Conservation (phyloP, 108 stramenopile genomes). For the Schizochytrium sp. region DNA sequence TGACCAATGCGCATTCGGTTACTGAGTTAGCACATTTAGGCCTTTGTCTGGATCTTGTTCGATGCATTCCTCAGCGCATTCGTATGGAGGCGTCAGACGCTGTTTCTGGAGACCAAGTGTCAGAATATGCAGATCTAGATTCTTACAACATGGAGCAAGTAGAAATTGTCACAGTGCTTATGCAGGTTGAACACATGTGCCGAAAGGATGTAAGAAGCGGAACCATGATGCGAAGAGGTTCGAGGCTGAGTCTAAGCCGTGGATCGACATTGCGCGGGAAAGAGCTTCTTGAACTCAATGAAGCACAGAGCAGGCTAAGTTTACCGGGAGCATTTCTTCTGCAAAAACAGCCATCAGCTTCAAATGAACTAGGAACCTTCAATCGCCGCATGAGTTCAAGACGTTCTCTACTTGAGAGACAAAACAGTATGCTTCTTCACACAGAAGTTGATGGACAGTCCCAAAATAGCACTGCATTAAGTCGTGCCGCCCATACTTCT, state of each 20-base stretch:
- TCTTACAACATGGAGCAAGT: constrained; percentile 26
- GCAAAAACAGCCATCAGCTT: too few species aligned
- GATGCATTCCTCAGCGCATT: constrained; percentile 1
- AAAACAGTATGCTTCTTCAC: neutral
- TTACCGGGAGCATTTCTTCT: neutral
- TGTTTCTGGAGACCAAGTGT: neutral
- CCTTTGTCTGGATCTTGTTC: neutral
- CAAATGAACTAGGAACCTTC: neutral
- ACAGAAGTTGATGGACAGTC: neutral
- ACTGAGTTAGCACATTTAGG: neutral
- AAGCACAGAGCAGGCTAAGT: neutral
- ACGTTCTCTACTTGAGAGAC: neutral
- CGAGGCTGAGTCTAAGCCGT: neutral
- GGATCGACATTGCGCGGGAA: neutral
- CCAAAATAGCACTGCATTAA: neutral
- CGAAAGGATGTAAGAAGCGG: neutral
- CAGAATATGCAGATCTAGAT: neutral
- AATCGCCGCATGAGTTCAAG: neutral
- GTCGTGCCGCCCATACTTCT: too few species aligned
- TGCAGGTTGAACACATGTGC: neutral
- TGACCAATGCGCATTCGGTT: neutral
- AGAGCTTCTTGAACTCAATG: neutral
- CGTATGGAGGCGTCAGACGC: neutral
- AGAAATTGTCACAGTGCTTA: neutral
- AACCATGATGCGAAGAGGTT: neutral